phyloP scores from a whole-genome alignment of 129 eudicot species.

The Cynara cardunculus region DNA sequence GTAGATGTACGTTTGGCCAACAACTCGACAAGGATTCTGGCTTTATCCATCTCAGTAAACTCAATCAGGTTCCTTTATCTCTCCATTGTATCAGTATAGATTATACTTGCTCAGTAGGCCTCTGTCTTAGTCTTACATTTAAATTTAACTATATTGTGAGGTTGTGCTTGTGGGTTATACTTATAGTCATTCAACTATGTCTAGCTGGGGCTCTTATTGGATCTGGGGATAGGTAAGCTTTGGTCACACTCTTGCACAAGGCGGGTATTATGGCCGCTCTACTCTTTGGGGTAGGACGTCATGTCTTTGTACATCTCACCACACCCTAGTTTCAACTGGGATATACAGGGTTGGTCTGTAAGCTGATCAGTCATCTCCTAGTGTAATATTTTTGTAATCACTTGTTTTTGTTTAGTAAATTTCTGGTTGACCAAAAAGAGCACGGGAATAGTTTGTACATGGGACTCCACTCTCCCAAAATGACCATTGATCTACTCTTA shows the following conservation, averaged over 20 bases:
- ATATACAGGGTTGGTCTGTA: no score
- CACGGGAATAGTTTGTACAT: background rate
- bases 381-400: background rate
- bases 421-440: background rate
- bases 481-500: background rate
- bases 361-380: background rate
- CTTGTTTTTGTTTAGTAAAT: background rate
- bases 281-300: no score
- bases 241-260: no score
- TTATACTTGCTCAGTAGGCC: background rate
- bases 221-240: no score
- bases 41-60: constrained; percentile 71
- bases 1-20: constrained; percentile 42
- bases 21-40: constrained; percentile 55
- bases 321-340: no score
- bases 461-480: background rate
- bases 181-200: background rate
- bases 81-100: background rate
- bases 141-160: background rate
- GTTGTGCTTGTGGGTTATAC: background rate
- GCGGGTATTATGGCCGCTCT: no score
- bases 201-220: no score
- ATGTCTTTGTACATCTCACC: no score
- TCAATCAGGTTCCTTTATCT: constrained; percentile 43
- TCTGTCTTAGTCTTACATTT: background rate